Evolutionary conservation across 2,329 filamentous ascomycete genomes (phyloP).

Genomic region (Nigrospora osmanthi): DNA sequence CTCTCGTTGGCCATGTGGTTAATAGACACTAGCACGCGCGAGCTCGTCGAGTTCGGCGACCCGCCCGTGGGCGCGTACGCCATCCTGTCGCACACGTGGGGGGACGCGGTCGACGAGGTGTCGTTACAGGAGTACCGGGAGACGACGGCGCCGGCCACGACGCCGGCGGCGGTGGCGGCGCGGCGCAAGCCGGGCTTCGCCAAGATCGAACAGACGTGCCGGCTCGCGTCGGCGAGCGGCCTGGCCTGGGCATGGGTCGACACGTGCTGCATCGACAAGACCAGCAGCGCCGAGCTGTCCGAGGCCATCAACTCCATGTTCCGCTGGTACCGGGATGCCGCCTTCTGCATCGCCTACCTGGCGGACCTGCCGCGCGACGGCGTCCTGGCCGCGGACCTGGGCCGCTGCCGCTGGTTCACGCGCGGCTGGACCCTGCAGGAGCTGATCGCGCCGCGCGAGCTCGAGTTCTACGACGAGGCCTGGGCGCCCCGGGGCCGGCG

Average conservation of each 20-base stretch:
- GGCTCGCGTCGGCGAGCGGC: not conserved
- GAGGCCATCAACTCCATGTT: constrained; percentile 3
- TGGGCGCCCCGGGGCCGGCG: not conserved
- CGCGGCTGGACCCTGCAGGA: constrained; percentile 4
- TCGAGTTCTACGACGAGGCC: not conserved
- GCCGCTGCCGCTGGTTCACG: constrained; percentile 1
- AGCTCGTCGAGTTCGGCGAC: not conserved
- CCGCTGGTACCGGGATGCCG: not conserved
- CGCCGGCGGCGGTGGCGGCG: not conserved
- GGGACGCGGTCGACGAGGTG: not conserved
- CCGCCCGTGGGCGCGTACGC: not conserved
- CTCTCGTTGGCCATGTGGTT: not conserved
- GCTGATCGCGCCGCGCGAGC: not conserved
- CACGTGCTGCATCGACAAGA: constrained; percentile 1
- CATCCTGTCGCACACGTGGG: constrained; percentile 1
- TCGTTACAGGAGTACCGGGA: not conserved
- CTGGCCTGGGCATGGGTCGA: not conserved
- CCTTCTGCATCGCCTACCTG: not conserved
- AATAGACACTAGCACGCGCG: not conserved
- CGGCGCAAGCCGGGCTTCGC: not conserved
- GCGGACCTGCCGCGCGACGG: not conserved
- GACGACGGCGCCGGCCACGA: not conserved
- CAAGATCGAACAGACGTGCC: not conserved
- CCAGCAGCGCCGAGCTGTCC: not conserved
- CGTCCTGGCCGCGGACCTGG: not conserved